Evolutionary conservation across 2,329 filamentous ascomycete species (phyloP), one percentile per base, ranked within the genome.

Genomic region (Nemania serpens): DNA sequence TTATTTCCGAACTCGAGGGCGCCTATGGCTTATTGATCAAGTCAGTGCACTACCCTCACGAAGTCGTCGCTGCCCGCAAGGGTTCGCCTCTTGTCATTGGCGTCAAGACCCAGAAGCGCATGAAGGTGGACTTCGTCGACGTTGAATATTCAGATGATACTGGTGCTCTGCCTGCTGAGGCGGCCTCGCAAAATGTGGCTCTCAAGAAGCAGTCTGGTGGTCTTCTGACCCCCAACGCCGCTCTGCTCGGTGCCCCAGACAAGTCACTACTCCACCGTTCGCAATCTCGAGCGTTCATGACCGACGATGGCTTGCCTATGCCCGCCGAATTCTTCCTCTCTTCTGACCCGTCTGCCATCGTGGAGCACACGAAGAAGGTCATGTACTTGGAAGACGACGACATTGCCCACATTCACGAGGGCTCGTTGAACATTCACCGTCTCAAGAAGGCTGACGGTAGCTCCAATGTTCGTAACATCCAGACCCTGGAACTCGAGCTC

Each of bases 41-140:
- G 85, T 99, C 95, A 43, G 92, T 97, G 59, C 94, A 98, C 86
- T 99, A 92, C 83, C 95, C 95, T 62, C 92, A 97, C 75, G 95
- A 99, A 83, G 91, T 98, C 66, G 92, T 99, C 78, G 95, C 95
- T 58, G 95, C 95, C 76, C 92, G 95, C 73, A 99, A 99, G 87
- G 95, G 95, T 81, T 99, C 95, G 64, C 95, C 95, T 45, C 86
- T 99, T 63, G 95, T 99, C 66, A 92, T 99, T 71, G 95, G 95
- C 80, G 95, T 99, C 76, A 91, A 93, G 82, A 98, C 95, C 58
- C 86, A 93, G 80, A 96, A 91, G 84, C 96, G 96, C 82, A 98
- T 99, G 95, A 99, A 98, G 89, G 95, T 99, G 66, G 95, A 99
- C 82, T 99, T 99, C 74, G 95, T 99, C 76, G 95, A 99, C 76